Conservation (phyloP, 2,329 filamentous ascomycete genomes). For the Coniochaeta prunicola region DNA sequence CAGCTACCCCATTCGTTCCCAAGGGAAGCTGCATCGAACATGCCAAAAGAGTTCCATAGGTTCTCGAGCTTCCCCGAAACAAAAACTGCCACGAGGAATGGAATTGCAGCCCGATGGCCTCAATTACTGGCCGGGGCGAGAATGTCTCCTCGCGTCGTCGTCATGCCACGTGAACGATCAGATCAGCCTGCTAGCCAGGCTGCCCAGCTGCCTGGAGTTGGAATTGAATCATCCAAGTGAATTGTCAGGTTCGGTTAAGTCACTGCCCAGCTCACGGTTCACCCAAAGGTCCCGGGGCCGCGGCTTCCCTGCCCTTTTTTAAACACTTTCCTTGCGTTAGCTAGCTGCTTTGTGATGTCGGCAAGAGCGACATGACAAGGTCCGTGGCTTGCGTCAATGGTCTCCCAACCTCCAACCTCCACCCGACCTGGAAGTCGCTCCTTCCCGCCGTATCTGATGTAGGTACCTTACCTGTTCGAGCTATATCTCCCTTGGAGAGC, state of each 20-base stretch:
- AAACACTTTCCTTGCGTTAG: neutral
- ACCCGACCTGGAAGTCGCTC: neutral
- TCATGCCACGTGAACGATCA: neutral
- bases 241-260: neutral
- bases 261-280: neutral
- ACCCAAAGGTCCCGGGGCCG: neutral
- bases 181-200: neutral
- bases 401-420: neutral
- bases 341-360: neutral
- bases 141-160: constrained; percentile 1
- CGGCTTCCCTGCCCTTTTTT: neutral
- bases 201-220: neutral
- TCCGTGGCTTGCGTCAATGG: neutral
- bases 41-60: neutral
- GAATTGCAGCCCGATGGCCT: neutral
- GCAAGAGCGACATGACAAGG: neutral
- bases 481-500: neutral
- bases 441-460: neutral
- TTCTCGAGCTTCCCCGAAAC: neutral
- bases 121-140: neutral
- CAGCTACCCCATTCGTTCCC: neutral
- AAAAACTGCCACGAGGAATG: neutral
- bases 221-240: neutral
- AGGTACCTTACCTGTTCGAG: neutral
- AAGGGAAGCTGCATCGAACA: neutral